phyloP scores from a whole-genome alignment of 495 filamentous ascomycete species.

The Xylaria flabelliformis region DNA sequence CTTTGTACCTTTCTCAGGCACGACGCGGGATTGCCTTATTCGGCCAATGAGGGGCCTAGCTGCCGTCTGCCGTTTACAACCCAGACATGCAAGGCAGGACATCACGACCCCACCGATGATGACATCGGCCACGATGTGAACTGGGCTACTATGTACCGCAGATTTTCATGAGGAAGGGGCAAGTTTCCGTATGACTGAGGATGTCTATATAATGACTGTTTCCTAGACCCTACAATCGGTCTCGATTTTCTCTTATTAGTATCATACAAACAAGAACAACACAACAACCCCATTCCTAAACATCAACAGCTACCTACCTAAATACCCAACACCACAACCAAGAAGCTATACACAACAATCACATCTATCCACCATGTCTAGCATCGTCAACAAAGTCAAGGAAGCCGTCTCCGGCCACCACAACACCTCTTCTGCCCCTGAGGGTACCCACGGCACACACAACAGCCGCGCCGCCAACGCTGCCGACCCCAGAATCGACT shows the following conservation, averaged over 20 bases:
- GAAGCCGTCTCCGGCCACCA: constrained; percentile 64
- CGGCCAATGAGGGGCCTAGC: constrained; percentile 6
- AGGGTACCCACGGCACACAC: constrained; percentile 54
- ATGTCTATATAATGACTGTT: constrained; percentile 5
- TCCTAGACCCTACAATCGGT: background rate
- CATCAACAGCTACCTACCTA: background rate
- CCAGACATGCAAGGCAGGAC: constrained; percentile 3
- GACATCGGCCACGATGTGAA: constrained; percentile 11
- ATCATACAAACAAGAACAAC: constrained; percentile 12
- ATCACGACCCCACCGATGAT: constrained; percentile 27
- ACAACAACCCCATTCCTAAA: constrained; percentile 6
- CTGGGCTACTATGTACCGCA: no score
- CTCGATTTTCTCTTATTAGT: background rate
- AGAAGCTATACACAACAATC: background rate
- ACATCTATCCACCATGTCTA: constrained; percentile 62
- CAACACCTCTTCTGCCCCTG: constrained; percentile 39
- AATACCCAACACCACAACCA: background rate
- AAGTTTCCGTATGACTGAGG: background rate
- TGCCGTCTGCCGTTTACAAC: background rate
- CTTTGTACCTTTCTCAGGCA: background rate
- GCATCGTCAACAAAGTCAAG: constrained; percentile 76
- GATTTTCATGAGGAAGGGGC: background rate
- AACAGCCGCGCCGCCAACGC: constrained; percentile 51
- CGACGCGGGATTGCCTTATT: background rate
- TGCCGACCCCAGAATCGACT: constrained; percentile 57